Conservation (phyloP, 225 moss, liverwort and hornwort genomes). For the Pseudoscleropodium purum region DNA sequence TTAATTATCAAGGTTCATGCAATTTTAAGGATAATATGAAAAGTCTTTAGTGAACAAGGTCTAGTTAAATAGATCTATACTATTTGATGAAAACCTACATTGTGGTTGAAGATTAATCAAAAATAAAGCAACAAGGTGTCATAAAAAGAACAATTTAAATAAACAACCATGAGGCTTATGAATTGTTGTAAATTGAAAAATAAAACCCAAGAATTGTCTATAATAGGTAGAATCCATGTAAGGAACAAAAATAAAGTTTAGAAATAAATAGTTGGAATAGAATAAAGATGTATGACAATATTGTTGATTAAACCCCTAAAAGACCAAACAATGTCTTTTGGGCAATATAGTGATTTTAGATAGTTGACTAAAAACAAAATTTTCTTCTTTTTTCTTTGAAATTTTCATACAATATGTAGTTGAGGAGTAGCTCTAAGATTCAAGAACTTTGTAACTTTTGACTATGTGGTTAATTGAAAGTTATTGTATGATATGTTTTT, state of each 20-base stretch:
- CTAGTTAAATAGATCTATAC: rapidly evolving
- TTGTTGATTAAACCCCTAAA: neutral
- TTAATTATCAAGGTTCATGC: neutral
- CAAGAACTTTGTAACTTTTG: too few species aligned
- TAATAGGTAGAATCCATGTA: neutral
- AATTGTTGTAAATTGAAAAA: neutral
- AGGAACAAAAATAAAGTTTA: neutral
- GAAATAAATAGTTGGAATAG: neutral
- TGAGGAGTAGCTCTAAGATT: too few species aligned
- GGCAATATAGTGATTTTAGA: too few species aligned
- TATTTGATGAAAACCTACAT: neutral
- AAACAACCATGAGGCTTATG: rapidly evolving
- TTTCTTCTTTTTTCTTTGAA: too few species aligned
- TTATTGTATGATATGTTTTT: too few species aligned
- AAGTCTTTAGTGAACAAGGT: too few species aligned
- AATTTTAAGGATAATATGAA: rapidly evolving
- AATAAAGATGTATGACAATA: neutral
- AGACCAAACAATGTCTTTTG: too few species aligned
- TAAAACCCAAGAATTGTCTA: rapidly evolving
- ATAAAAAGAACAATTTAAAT: neutral
- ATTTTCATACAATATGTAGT: too few species aligned
- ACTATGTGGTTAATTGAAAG: too few species aligned
- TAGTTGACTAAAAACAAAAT: too few species aligned
- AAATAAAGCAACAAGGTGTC: rapidly evolving
- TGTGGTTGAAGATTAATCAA: rapidly evolving